Conservation (phyloP, 2,329 filamentous ascomycete genomes). For the Colletotrichum zoysiae region DNA sequence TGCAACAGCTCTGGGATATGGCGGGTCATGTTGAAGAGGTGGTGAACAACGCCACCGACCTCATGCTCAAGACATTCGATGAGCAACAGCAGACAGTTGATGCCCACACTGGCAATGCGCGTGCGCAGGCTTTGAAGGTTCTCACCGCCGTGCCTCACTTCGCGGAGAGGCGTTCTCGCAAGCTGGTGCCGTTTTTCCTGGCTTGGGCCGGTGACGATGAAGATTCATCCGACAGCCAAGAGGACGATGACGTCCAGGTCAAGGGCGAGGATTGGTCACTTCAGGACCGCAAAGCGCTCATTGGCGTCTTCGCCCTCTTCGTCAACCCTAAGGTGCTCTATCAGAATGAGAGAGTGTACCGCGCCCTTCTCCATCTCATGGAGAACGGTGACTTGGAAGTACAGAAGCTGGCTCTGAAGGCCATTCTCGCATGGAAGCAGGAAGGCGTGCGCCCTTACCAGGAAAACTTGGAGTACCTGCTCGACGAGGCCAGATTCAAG, state of each 20-base stretch:
- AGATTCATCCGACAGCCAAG: constrained; percentile 53
- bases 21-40: constrained; percentile 65
- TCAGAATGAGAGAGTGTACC: constrained; percentile 80
- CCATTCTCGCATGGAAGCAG: constrained; percentile 90
- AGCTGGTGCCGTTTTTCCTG: constrained; percentile 87
- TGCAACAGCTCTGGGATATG: constrained; percentile 69
- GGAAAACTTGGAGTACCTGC: constrained; percentile 85
- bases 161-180: constrained; percentile 87
- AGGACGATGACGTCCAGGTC: constrained; percentile 58
- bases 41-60: constrained; percentile 65
- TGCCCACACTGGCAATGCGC: constrained; percentile 67
- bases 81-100: constrained; percentile 69
- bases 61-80: constrained; percentile 74
- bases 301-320: constrained; percentile 87
- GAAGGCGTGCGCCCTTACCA: constrained; percentile 81
- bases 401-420: constrained; percentile 86
- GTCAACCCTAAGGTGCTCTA: constrained; percentile 88
- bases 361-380: constrained; percentile 79
- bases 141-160: constrained; percentile 79
- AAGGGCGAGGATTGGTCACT: constrained; percentile 72
- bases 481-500: constrained; percentile 92
- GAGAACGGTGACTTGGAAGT: constrained; percentile 91
- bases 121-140: constrained; percentile 84
- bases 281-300: constrained; percentile 85
- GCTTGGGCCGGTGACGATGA: constrained; percentile 77